Evolutionary conservation across 2,329 filamentous ascomycete genomes (phyloP), one percentile per base, ranked within the genome.

Genomic region (Clonostachys rosea): DNA sequence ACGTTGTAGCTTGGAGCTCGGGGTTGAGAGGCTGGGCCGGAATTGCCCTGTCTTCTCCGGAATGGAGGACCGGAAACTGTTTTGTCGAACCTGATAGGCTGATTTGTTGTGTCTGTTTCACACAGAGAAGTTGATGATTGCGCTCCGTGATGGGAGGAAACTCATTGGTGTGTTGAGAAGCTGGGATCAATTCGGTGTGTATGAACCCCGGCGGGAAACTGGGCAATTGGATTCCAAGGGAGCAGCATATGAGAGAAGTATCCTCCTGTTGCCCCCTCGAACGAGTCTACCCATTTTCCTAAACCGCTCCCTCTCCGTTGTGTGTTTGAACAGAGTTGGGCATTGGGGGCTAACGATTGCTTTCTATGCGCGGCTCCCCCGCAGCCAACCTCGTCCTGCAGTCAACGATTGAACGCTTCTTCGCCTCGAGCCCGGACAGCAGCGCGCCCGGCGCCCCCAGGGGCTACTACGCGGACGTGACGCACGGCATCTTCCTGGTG

Each of bases 111-210:
- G 24, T 30, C 3, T 3, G 34, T 46, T 45, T 49, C 16, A 44
- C 56, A 53, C 66, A 97, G 94, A 99, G 74, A 99, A 99, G 73
- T 83, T 99, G 50, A 84, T 96, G 70, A 79, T 97, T 48, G 84
- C 91, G 42, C 79, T 99, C 47, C 87, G 94, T 56, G 94, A 99
- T 64, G 94, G 95, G 51, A 83, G 92, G 59, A 97, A 97, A 71
- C 76, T 97, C 56, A 88, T 95, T 56, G 94, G 94, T 33, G 89
- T 97, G 42, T 71, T 99, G 56, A 80, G 94, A 60, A 95, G 89
- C 57, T 99, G 94, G 90, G 94, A 99, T 69, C 94, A 99, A 68
- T 97, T 96, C 62, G 92, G 91, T 96, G 84, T 60, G 76, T 67
- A 39, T 39, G 17, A 20, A 10, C 24, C 24, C 24, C 24, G 24